These are phyloP conservation scores for Penicillium sp. DNA, from an alignment of 2,329 filamentous ascomycete genomes.

Conservation along the genomic window DNA sequence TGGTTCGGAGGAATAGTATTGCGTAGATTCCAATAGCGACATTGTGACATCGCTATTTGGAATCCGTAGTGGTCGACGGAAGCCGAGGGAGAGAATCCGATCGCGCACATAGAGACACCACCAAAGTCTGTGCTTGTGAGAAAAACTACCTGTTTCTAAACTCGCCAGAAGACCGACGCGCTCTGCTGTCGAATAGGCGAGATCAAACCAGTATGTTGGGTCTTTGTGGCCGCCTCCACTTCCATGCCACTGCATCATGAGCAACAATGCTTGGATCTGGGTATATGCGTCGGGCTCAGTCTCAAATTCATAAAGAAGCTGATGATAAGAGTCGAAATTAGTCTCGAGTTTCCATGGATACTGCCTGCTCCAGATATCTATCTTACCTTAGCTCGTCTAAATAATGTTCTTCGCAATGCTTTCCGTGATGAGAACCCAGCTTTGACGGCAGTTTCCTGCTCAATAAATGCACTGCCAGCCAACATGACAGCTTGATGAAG, in stretches of 20 bases:
- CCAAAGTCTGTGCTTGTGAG: slow-evolving; percentile 10
- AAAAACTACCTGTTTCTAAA: slow-evolving; percentile 7
- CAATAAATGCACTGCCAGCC: slow-evolving; percentile 14
- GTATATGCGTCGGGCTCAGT: slow-evolving; percentile 10
- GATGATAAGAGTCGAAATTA: background rate
- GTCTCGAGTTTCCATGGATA: background rate
- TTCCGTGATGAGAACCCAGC: slow-evolving; percentile 9
- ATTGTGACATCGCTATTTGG: slow-evolving; percentile 8
- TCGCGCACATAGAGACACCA: slow-evolving; percentile 17
- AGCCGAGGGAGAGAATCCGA: slow-evolving; percentile 8
- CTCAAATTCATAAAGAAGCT: slow-evolving; percentile 15
- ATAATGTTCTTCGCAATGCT: slow-evolving; percentile 5
- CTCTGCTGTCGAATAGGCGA: slow-evolving; percentile 15
- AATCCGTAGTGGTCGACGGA: slow-evolving; percentile 8
- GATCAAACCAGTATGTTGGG: slow-evolving; percentile 15
- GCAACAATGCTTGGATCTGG: slow-evolving; percentile 14
- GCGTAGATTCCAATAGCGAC: slow-evolving; percentile 6
- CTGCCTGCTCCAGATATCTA: background rate
- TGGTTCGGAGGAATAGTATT: slow-evolving; percentile 8
- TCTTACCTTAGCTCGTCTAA: slow-evolving; percentile 11
- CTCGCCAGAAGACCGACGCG: slow-evolving; percentile 6
- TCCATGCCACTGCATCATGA: slow-evolving; percentile 16
- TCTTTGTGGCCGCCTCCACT: slow-evolving; percentile 8
- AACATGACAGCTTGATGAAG: slow-evolving; percentile 15
- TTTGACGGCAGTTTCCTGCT: slow-evolving; percentile 1